Percentiles rank a stretch among this genome's conserved stretches.
phyloP scores from a whole-genome alignment of 2,329 filamentous ascomycete species.

The Dothideomycetes sp. region DNA sequence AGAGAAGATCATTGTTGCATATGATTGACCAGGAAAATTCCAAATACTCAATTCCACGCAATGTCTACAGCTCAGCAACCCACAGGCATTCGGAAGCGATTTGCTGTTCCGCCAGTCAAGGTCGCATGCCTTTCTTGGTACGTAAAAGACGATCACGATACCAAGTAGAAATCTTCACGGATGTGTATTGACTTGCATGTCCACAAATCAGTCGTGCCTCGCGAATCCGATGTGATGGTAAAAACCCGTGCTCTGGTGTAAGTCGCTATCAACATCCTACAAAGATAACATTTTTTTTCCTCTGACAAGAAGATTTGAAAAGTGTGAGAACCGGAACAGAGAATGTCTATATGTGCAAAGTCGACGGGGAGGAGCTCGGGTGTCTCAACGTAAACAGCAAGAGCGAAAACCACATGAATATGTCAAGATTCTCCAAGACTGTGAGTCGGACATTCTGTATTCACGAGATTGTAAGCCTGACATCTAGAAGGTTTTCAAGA shows the following conservation, averaged over 20 bases:
- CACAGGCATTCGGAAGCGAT: slow-evolving; percentile 9
- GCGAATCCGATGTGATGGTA: slow-evolving; percentile 11
- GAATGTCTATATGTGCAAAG: slow-evolving; percentile 9
- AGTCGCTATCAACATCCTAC: background rate
- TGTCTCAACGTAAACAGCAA: background rate
- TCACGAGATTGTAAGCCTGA: background rate
- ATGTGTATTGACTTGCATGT: background rate
- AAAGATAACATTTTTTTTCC: background rate
- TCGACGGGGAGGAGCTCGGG: slow-evolving; percentile 13
- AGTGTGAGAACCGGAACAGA: slow-evolving; percentile 4
- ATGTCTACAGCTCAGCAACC: too few species aligned
- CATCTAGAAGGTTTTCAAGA: slow-evolving; percentile 1
- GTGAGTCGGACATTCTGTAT: background rate
- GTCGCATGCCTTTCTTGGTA: slow-evolving; percentile 10
- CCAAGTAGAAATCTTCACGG: background rate
- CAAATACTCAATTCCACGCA: too few species aligned
- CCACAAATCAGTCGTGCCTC: slow-evolving; percentile 5
- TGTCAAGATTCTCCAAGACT: slow-evolving; percentile 7
- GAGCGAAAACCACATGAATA: background rate
- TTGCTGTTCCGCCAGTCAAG: slow-evolving; percentile 10
- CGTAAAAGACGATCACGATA: background rate
- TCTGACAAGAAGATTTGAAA: slow-evolving; percentile 1
- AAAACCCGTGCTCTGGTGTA: slow-evolving; percentile 11
- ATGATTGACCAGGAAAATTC: too few species aligned
- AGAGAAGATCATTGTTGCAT: too few species aligned